A percentile compares a stretch with the other conserved stretches of the same genome.
Evolutionary conservation across 176 grass and related monocot genomes (phyloP).

Genomic region (Carex myosuroides): DNA sequence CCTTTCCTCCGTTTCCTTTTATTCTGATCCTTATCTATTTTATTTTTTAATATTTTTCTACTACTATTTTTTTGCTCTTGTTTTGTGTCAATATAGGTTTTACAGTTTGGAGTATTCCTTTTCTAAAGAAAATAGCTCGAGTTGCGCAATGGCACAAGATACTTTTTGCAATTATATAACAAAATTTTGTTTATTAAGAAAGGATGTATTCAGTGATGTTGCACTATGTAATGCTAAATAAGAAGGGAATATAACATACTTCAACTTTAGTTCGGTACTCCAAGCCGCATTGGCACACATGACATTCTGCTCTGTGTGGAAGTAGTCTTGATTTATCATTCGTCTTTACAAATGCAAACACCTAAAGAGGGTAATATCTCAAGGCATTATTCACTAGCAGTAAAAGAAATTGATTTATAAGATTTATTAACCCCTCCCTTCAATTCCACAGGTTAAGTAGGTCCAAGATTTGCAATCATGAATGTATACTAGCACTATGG

Average conservation of each 20-base stretch:
- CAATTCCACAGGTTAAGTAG: neutral
- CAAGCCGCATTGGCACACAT: constrained; percentile 81
- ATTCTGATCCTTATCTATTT: neutral
- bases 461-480: neutral
- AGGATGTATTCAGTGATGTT: neutral
- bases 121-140: neutral
- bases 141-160: neutral
- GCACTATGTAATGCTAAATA: constrained; percentile 1
- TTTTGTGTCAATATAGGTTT: neutral
- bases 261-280: constrained; percentile 84
- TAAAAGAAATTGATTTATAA: neutral
- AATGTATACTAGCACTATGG: neutral
- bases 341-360: constrained; percentile 86
- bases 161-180: neutral
- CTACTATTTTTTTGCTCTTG: neutral
- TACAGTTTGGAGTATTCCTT: neutral
- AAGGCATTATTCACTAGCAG: neutral
- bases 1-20: neutral
- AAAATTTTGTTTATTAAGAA: neutral
- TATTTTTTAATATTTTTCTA: neutral
- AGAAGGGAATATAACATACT: constrained; percentile 33
- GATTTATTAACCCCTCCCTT: neutral
- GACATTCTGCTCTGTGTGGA: constrained; percentile 75
- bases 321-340: constrained; percentile 41
- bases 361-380: constrained; percentile 30